Conservation (phyloP, 331 rosid genomes). For the Spiraea crenata region DNA sequence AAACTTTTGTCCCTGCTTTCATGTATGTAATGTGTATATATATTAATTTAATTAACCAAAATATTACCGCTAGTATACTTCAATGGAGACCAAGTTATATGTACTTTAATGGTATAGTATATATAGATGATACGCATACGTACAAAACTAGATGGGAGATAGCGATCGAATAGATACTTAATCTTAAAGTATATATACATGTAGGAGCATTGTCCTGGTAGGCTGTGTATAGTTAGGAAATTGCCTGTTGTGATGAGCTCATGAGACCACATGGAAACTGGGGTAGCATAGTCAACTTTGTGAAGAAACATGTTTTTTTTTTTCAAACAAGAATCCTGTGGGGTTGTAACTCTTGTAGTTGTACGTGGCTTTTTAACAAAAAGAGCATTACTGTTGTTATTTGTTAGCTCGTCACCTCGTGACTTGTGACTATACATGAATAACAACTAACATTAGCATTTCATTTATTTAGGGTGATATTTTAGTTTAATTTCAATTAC, state of each 20-base stretch:
- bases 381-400: background rate
- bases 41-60: background rate
- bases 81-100: background rate
- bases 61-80: background rate
- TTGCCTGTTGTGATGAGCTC: too few relatives aligned
- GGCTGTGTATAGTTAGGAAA: too few relatives aligned
- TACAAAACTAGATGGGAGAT: too few relatives aligned
- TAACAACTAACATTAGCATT: too few relatives aligned
- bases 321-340: conserved; percentile 16
- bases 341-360: background rate
- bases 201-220: too few relatives aligned
- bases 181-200: too few relatives aligned
- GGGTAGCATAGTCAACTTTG: conserved; percentile 14
- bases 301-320: background rate
- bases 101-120: too few relatives aligned
- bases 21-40: background rate
- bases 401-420: conserved; percentile 7
- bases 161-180: too few relatives aligned
- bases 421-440: conserved; percentile 3
- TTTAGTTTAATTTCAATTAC: too few relatives aligned
- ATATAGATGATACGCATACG: too few relatives aligned
- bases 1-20: conserved; percentile 8
- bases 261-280: conserved; percentile 5
- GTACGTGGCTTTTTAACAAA: conserved; percentile 5
- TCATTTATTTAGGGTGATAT: too few relatives aligned